These are phyloP conservation scores for Rheum nobile DNA, from an alignment of 148 eudicot genomes.

Conservation along the genomic window DNA sequence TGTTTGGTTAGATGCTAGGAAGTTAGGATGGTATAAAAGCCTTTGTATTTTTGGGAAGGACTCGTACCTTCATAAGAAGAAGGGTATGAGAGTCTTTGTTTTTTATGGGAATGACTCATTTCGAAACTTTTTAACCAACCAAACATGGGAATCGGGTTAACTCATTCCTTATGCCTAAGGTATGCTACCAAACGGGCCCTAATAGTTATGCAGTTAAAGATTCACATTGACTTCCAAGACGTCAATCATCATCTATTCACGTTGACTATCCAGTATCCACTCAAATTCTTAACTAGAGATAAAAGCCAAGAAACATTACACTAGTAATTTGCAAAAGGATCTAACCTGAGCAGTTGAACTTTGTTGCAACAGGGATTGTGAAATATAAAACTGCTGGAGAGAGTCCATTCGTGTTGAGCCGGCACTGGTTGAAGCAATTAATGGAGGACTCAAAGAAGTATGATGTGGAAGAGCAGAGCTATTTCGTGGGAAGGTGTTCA, in stretches of 20 bases:
- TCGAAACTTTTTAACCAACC: no score
- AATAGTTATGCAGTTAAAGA: no score
- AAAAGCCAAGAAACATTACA: background rate
- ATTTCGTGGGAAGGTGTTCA: constrained; percentile 13
- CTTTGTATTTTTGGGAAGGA: no score
- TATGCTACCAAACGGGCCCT: no score
- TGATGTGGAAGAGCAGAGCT: constrained; percentile 25
- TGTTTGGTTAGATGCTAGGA: no score
- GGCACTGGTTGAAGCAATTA: constrained; percentile 5
- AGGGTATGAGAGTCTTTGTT: no score
- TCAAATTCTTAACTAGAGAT: background rate
- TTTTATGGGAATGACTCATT: no score
- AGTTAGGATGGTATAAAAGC: no score
- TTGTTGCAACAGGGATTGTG: constrained; percentile 20
- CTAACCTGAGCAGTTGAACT: constrained; percentile 26
- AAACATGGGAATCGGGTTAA: no score
- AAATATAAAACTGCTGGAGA: constrained; percentile 26
- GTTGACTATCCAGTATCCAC: background rate
- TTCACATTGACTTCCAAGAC: background rate
- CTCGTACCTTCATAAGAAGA: no score
- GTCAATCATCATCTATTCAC: background rate
- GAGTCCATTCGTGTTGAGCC: constrained; percentile 1
- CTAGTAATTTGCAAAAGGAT: background rate
- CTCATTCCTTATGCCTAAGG: no score
- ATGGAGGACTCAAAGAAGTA: constrained; percentile 7